These are phyloP conservation scores for Populus tremula DNA, from an alignment of 345 rosid species.

Conservation along the genomic window DNA sequence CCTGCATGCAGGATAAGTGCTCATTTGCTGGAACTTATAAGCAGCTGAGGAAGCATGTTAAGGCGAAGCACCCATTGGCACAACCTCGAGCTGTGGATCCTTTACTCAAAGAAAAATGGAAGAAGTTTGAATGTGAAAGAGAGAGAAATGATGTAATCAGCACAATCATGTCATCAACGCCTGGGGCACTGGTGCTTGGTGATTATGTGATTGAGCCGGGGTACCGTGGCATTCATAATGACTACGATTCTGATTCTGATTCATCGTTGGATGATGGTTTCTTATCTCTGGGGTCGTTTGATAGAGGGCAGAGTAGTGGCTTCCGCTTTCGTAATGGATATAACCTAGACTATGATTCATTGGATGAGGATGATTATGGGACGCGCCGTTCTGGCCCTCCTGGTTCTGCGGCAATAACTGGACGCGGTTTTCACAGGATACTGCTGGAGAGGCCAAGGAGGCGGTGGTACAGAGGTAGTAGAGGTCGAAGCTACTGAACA, in stretches of 20 bases:
- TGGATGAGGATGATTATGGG: constrained; percentile 42
- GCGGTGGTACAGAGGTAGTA: constrained; percentile 43
- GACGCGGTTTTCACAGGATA: constrained; percentile 34
- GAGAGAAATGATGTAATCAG: constrained; percentile 72
- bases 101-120: constrained; percentile 66
- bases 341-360: constrained; percentile 35
- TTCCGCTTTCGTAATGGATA: constrained; percentile 24
- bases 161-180: constrained; percentile 65
- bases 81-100: constrained; percentile 79
- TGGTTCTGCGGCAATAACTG: constrained; percentile 34
- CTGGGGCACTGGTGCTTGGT: constrained; percentile 77
- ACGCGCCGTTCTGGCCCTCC: constrained; percentile 31
- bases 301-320: constrained; percentile 28
- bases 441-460: constrained; percentile 41
- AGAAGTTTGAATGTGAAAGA: constrained; percentile 62
- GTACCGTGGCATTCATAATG: constrained; percentile 31
- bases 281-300: constrained; percentile 40
- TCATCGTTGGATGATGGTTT: constrained; percentile 47
- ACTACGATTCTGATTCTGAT: constrained; percentile 54
- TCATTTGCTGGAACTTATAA: constrained; percentile 58
- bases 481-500: constrained; percentile 22
- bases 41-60: constrained; percentile 76
- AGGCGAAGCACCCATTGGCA: constrained; percentile 68
- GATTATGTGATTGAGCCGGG: constrained; percentile 87
- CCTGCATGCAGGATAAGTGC: constrained; percentile 79